A percentile compares a stretch with the other conserved stretches of the same genome.
These are phyloP conservation scores for Hypoxylon sp. DNA, from an alignment of 2,329 filamentous ascomycete genomes.

Conservation along the genomic window DNA sequence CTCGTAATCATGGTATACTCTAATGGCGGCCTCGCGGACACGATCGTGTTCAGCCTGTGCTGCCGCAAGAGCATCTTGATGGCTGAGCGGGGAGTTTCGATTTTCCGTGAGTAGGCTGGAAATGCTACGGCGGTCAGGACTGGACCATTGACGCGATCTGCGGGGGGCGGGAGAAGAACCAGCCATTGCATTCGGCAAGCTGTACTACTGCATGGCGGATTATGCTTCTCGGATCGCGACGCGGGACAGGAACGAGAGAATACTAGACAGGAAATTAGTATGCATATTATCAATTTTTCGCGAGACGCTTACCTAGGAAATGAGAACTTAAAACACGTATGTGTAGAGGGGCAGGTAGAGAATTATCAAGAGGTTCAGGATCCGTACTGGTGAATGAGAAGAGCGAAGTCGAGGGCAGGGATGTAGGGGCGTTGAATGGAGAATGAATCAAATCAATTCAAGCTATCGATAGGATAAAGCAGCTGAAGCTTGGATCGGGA, in stretches of 20 bases:
- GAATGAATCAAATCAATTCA: constrained; percentile 27
- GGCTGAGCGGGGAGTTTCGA: constrained; percentile 73
- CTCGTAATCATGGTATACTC: constrained; percentile 64
- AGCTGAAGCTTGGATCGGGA: constrained; percentile 4
- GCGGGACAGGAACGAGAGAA: constrained; percentile 8
- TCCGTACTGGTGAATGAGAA: background rate
- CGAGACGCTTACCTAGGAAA: background rate
- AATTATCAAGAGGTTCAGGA: background rate
- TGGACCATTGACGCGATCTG: constrained; percentile 58
- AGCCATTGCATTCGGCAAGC: constrained; percentile 57
- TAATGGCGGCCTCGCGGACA: constrained; percentile 68
- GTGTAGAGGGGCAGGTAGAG: constrained; percentile 12
- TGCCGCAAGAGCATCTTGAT: constrained; percentile 75
- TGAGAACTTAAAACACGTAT: background rate
- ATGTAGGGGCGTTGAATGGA: constrained; percentile 29
- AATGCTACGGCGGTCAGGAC: constrained; percentile 64
- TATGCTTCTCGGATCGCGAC: constrained; percentile 8
- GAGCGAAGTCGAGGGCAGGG: constrained; percentile 28
- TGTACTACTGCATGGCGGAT: constrained; percentile 44
- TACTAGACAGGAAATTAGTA: constrained; percentile 10
- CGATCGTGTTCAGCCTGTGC: constrained; percentile 77
- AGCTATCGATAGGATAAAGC: constrained; percentile 30
- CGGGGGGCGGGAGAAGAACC: constrained; percentile 60
- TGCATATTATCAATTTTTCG: background rate
- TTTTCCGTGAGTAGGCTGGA: constrained; percentile 74